These are phyloP conservation scores for Amanita thiersii DNA, from an alignment of 768 basidiomycete genomes.

Conservation along the genomic window DNA sequence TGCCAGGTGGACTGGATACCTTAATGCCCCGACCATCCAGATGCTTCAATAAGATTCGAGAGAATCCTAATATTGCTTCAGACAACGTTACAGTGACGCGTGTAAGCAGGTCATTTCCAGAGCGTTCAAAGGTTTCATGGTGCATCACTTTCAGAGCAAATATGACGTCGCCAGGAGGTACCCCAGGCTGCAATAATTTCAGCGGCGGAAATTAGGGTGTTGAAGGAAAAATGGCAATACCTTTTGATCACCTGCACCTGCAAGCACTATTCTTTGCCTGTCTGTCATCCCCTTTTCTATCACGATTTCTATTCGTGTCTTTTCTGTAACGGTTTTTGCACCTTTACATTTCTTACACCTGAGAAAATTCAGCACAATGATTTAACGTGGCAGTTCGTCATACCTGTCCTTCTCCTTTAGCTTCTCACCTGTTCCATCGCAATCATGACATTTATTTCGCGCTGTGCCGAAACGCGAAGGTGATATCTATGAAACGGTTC, in stretches of 20 bases:
- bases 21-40: conserved; percentile 90
- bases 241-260: conserved; percentile 90
- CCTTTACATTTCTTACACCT: conserved; percentile 98
- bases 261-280: conserved; percentile 75
- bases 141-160: conserved; percentile 63
- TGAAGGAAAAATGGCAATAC: conserved; percentile 20
- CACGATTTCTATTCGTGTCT: conserved; percentile 80
- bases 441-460: conserved; percentile 57
- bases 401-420: conserved; percentile 82
- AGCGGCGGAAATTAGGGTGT: conserved; percentile 1
- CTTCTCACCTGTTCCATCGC: conserved; percentile 60
- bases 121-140: conserved; percentile 79
- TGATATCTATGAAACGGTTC: conserved; percentile 24
- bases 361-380: conserved; percentile 7
- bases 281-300: conserved; percentile 85
- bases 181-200: conserved; percentile 50
- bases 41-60: conserved; percentile 82
- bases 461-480: conserved; percentile 41
- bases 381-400: not conserved
- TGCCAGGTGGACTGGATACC: conserved; percentile 64
- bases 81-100: conserved; percentile 83
- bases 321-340: conserved; percentile 74
- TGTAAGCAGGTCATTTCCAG: conserved; percentile 73
- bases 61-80: conserved; percentile 93
- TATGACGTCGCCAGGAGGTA: conserved; percentile 86